phyloP scores from a whole-genome alignment of 805 yeast genomes.

The Candida easanensis region DNA sequence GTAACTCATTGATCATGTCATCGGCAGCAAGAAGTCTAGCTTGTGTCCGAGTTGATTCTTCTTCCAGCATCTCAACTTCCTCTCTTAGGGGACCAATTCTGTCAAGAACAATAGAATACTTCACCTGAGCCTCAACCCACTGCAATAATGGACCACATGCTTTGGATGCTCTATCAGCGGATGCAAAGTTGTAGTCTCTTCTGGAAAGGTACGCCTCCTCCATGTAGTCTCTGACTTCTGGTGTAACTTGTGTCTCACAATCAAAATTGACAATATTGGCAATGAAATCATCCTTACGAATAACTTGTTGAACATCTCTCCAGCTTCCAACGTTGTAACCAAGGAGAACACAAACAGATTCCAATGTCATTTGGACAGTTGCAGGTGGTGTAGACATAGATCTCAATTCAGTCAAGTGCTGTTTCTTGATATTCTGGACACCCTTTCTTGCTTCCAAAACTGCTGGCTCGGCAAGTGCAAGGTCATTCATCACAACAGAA shows the following conservation, averaged over 20 bases:
- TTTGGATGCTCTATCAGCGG: conserved; percentile 85
- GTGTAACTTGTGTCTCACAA: conserved; percentile 54
- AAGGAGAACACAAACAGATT: conserved; percentile 80
- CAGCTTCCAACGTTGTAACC: conserved; percentile 67
- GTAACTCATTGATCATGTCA: conserved; percentile 76
- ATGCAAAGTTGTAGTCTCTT: conserved; percentile 63
- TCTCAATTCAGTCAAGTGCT: conserved; percentile 83
- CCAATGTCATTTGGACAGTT: conserved; percentile 79
- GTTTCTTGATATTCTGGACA: conserved; percentile 90
- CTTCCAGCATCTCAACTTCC: conserved; percentile 62
- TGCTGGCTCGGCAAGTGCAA: conserved; percentile 81
- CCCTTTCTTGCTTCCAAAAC: conserved; percentile 81
- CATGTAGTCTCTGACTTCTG: conserved; percentile 53
- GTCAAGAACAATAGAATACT: conserved; percentile 68
- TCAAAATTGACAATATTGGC: conserved; percentile 75
- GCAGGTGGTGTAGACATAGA: conserved; percentile 91
- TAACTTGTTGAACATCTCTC: conserved; percentile 81
- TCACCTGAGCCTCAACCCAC: conserved; percentile 90
- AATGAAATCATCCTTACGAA: conserved; percentile 85
- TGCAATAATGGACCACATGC: conserved; percentile 90
- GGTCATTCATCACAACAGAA: conserved; percentile 53
- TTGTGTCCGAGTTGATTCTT: conserved; percentile 55
- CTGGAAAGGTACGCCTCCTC: conserved; percentile 56
- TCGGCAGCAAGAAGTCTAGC: conserved; percentile 73
- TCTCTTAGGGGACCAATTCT: conserved; percentile 68